Evolutionary conservation across 1,139 yeast genomes (phyloP).

Genomic region (Blastobotrys persicus): DNA sequence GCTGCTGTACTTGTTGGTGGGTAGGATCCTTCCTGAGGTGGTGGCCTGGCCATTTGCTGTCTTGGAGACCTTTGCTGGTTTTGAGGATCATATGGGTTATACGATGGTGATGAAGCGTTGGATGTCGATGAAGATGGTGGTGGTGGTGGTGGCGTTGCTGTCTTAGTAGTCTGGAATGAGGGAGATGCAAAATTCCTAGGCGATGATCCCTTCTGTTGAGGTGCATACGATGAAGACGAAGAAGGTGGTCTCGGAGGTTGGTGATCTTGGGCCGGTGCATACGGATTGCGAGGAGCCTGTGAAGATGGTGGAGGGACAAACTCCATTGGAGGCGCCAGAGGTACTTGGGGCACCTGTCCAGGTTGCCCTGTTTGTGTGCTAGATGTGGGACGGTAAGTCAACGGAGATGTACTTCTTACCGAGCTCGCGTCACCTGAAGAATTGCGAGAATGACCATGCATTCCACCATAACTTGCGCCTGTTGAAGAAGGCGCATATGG

Average conservation of each 20-base stretch:
- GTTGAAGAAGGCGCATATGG: conserved; percentile 20
- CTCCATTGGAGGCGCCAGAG: conserved; percentile 15
- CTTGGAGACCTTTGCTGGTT: not conserved
- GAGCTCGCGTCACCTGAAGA: conserved; percentile 8
- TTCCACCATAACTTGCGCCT: conserved; percentile 1
- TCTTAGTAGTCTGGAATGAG: conserved; percentile 3
- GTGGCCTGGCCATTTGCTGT: conserved; percentile 6
- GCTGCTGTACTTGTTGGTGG: conserved; percentile 10
- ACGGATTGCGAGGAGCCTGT: conserved; percentile 1
- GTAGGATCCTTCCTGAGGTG: conserved; percentile 7
- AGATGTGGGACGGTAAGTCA: not conserved
- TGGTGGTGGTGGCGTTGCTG: conserved; percentile 8
- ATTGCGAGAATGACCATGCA: conserved; percentile 4
- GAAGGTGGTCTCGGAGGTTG: conserved; percentile 12
- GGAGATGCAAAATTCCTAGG: not conserved
- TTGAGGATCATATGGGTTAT: conserved; percentile 13
- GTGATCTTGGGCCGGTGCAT: conserved; percentile 6
- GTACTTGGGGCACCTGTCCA: conserved; percentile 17
- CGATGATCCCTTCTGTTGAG: conserved; percentile 9
- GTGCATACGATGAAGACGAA: not conserved
- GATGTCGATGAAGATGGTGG: conserved; percentile 7
- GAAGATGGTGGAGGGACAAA: conserved; percentile 16
- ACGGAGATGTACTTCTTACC: conserved; percentile 4
- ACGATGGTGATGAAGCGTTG: not conserved
- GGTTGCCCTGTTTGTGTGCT: conserved; percentile 3